These are phyloP conservation scores for Guadua angustifolia DNA, from an alignment of 176 grass and related monocot genomes.

Conservation along the genomic window DNA sequence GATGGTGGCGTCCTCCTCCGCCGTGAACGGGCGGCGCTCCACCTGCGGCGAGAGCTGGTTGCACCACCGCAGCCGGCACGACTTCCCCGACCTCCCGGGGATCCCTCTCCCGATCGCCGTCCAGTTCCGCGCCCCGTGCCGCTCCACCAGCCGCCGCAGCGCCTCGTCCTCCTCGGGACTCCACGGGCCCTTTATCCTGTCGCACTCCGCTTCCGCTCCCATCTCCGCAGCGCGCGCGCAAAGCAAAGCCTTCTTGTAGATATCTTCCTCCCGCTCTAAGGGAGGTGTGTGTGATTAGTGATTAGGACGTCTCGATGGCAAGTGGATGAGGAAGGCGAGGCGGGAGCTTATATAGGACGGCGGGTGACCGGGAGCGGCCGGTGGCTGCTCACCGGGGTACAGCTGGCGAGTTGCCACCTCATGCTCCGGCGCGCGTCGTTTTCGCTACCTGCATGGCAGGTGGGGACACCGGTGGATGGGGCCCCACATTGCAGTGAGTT, in stretches of 20 bases:
- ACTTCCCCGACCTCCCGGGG: slow-evolving; percentile 88
- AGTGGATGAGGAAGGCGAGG: slow-evolving; percentile 26
- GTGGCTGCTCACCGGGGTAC: slow-evolving; percentile 45
- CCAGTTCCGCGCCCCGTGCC: slow-evolving; percentile 92
- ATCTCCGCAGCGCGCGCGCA: not conserved
- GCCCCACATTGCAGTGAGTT: not conserved
- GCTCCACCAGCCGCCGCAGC: slow-evolving; percentile 71
- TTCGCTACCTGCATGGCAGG: slow-evolving; percentile 31
- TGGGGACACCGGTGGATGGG: fast-evolving
- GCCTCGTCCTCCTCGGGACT: slow-evolving; percentile 94
- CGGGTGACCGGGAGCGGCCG: slow-evolving; percentile 25
- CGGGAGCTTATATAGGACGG: slow-evolving; percentile 33
- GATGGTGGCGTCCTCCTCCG: slow-evolving; percentile 82
- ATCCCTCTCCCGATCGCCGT: slow-evolving; percentile 77
- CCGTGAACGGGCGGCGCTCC: slow-evolving; percentile 92
- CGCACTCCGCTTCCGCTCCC: slow-evolving; percentile 51
- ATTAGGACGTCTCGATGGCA: slow-evolving; percentile 50
- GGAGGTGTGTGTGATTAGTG: not conserved
- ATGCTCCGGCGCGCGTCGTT: slow-evolving; percentile 39
- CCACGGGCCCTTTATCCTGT: slow-evolving; percentile 92
- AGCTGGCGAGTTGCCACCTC: slow-evolving; percentile 56
- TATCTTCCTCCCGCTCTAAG: not conserved
- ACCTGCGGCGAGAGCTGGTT: slow-evolving; percentile 97
- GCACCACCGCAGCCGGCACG: slow-evolving; percentile 95
- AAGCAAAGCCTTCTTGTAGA: not conserved